These are phyloP conservation scores for Penicillium turbatum DNA, from an alignment of 495 filamentous ascomycete genomes.

Conservation along the genomic window DNA sequence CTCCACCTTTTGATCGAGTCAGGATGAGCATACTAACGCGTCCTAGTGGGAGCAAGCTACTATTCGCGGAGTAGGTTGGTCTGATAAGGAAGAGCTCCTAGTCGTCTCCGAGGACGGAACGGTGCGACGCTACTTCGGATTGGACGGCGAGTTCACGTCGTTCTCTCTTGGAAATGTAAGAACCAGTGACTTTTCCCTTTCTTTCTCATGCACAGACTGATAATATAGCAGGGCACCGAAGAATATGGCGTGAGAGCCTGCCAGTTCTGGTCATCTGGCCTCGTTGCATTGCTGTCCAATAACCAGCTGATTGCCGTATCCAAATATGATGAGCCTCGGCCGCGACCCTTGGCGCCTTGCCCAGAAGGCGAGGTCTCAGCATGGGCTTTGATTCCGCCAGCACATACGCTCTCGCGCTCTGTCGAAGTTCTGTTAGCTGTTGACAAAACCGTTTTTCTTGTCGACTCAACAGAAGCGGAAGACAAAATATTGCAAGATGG, in stretches of 20 bases:
- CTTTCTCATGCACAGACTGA: slow-evolving; percentile 10
- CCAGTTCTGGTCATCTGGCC: slow-evolving; percentile 85
- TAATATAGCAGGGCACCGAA: slow-evolving; percentile 61
- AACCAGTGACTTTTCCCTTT: neutral
- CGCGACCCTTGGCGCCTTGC: slow-evolving; percentile 72
- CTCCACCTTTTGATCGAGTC: neutral
- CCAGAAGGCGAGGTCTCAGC: slow-evolving; percentile 77
- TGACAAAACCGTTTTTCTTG: slow-evolving; percentile 74
- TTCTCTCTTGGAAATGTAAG: slow-evolving; percentile 87
- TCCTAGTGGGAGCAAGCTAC: slow-evolving; percentile 83
- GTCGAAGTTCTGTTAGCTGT: slow-evolving; percentile 92
- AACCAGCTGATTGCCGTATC: slow-evolving; percentile 84
- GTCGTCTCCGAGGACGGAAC: slow-evolving; percentile 86
- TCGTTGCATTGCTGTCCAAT: slow-evolving; percentile 89
- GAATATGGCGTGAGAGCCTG: slow-evolving; percentile 81
- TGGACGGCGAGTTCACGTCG: slow-evolving; percentile 90
- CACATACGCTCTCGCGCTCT: slow-evolving; percentile 85
- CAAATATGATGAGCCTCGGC: slow-evolving; percentile 84
- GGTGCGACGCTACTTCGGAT: slow-evolving; percentile 84
- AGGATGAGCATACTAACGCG: slow-evolving; percentile 1
- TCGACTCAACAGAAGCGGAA: slow-evolving; percentile 84
- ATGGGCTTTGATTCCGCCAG: slow-evolving; percentile 86
- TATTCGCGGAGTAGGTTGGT: slow-evolving; percentile 91
- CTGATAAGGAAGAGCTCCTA: slow-evolving; percentile 89
- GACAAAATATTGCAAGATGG: slow-evolving; percentile 87